Evolutionary conservation across 805 yeast species (phyloP).

Genomic region (Lipomyces lipofer): DNA sequence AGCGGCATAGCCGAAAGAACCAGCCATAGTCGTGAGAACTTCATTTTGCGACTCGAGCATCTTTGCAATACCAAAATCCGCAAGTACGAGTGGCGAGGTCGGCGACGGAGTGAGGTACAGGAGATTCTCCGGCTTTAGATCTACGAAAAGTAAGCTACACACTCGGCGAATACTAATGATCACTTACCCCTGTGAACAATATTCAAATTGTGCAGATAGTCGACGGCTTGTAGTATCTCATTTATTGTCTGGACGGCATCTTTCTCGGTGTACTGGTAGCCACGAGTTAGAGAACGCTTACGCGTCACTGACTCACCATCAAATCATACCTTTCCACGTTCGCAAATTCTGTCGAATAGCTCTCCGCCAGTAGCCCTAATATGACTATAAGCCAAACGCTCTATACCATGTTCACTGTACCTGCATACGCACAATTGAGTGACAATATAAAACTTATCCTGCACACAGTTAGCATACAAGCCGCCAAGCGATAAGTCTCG

Average conservation of each 20-base stretch:
- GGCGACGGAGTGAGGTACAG: slow-evolving; percentile 64
- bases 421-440: slow-evolving; percentile 61
- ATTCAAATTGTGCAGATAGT: slow-evolving; percentile 70
- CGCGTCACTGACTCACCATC: neutral
- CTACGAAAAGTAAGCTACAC: slow-evolving; percentile 39
- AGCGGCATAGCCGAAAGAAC: slow-evolving; percentile 95
- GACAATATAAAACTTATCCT: slow-evolving; percentile 86
- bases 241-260: slow-evolving; percentile 77
- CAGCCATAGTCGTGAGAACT: slow-evolving; percentile 70
- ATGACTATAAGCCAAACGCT: too few species aligned
- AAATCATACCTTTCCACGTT: slow-evolving; percentile 51
- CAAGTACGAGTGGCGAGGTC: slow-evolving; percentile 75
- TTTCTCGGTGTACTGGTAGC: slow-evolving; percentile 70
- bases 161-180: too few species aligned
- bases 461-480: neutral
- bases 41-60: slow-evolving; percentile 61
- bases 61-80: slow-evolving; percentile 96
- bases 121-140: slow-evolving; percentile 91
- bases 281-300: neutral
- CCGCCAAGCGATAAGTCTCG: too few species aligned
- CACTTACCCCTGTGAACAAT: slow-evolving; percentile 74
- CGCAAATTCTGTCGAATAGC: slow-evolving; percentile 80
- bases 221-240: slow-evolving; percentile 75
- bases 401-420: neutral
- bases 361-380: slow-evolving; percentile 89